These are phyloP conservation scores for Phytophthora citricola DNA, from an alignment of 352 stramenopile genomes.

Conservation along the genomic window DNA sequence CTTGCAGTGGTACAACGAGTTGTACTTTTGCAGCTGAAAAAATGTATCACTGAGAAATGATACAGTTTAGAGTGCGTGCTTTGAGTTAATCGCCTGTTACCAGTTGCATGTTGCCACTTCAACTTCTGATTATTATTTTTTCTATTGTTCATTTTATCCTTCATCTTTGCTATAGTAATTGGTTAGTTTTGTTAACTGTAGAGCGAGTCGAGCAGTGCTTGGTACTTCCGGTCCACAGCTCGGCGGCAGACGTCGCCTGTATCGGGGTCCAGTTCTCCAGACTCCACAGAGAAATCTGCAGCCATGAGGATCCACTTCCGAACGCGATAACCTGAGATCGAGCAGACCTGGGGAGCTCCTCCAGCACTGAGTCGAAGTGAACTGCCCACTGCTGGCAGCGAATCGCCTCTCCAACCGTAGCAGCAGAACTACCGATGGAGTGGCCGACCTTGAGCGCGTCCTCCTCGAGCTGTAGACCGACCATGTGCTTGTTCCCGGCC, in stretches of 20 bases:
- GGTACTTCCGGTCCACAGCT: slow-evolving; percentile 74
- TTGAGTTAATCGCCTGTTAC: too few species aligned
- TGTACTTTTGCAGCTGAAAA: slow-evolving; percentile 4
- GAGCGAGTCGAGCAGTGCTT: slow-evolving; percentile 74
- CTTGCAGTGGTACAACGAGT: slow-evolving; percentile 11
- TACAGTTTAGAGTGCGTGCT: too few species aligned
- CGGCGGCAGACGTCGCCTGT: slow-evolving; percentile 66
- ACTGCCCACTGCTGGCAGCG: slow-evolving; percentile 77
- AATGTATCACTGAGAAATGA: too few species aligned
- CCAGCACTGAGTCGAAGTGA: slow-evolving; percentile 74
- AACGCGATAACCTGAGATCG: slow-evolving; percentile 68
- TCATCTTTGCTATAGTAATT: slow-evolving; percentile 30
- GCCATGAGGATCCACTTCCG: slow-evolving; percentile 87
- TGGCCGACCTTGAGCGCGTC: slow-evolving; percentile 54
- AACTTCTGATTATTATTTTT: slow-evolving; percentile 14
- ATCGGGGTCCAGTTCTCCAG: slow-evolving; percentile 74
- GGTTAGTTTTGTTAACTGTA: slow-evolving; percentile 59
- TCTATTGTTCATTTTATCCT: slow-evolving; percentile 39
- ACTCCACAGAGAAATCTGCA: slow-evolving; percentile 67
- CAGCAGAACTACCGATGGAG: slow-evolving; percentile 44
- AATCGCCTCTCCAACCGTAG: slow-evolving; percentile 68
- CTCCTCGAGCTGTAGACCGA: slow-evolving; percentile 44
- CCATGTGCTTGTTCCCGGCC: slow-evolving; percentile 25
- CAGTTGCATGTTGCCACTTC: slow-evolving; percentile 4
- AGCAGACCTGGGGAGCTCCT: slow-evolving; percentile 50